Evolutionary conservation across 2,329 filamentous ascomycete species (phyloP).

Genomic region (Talaromyces marneffei): DNA sequence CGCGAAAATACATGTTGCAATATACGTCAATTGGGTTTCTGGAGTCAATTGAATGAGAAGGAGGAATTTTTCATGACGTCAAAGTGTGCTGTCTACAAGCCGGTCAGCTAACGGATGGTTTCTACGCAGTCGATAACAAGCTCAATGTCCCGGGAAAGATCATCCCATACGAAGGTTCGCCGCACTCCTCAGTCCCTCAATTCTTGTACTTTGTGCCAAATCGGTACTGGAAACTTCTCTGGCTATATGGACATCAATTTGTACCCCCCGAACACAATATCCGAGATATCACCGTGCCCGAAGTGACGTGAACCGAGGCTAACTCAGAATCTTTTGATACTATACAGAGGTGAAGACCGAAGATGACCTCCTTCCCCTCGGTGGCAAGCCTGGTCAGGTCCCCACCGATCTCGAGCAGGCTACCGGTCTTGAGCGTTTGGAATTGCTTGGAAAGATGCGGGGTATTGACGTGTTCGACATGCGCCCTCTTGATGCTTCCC

Average conservation of each 20-base stretch:
- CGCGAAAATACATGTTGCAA: not conserved
- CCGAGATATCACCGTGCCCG: not conserved
- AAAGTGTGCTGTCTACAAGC: not conserved
- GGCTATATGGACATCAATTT: not conserved
- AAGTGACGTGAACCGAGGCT: slow-evolving; percentile 5
- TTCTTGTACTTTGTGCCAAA: not conserved
- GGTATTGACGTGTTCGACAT: slow-evolving; percentile 97
- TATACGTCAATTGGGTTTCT: not conserved
- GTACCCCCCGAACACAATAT: not conserved
- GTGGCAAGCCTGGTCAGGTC: slow-evolving; percentile 73
- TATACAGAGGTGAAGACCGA: slow-evolving; percentile 70
- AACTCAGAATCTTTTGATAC: not conserved
- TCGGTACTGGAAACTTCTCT: not conserved
- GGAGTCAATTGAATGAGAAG: not conserved
- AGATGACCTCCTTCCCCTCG: slow-evolving; percentile 78
- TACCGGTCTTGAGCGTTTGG: slow-evolving; percentile 95
- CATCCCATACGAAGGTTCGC: slow-evolving; percentile 42
- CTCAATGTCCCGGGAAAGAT: slow-evolving; percentile 40
- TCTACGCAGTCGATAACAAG: slow-evolving; percentile 28
- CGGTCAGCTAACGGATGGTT: slow-evolving; percentile 5
- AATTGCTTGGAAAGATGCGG: slow-evolving; percentile 99
- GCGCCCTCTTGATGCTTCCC: slow-evolving; percentile 86
- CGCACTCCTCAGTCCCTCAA: not conserved
- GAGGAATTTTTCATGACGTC: not conserved
- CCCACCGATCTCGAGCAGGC: slow-evolving; percentile 93